Percentiles rank a stretch among this genome's conserved stretches.
Conservation (phyloP, 345 rosid species). For the Syzygium aqueum region DNA sequence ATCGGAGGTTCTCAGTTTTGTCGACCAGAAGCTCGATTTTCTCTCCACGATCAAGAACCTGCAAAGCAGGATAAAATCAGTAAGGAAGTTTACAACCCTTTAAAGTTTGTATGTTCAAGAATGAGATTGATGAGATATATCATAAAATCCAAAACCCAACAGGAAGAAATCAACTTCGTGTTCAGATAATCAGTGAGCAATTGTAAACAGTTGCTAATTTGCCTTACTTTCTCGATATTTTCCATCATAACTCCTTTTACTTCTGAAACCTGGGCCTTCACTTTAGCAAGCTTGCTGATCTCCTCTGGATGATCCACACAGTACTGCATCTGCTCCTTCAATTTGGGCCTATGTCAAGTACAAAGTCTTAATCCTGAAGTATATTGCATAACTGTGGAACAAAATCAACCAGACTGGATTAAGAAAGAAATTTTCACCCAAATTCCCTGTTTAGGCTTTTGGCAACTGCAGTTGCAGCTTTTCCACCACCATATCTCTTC, state of each 20-base stretch:
- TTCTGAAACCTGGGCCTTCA: constrained; percentile 52
- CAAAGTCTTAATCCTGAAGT: not conserved
- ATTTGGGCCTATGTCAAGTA: constrained; percentile 23
- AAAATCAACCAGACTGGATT: not conserved
- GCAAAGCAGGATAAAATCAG: not conserved
- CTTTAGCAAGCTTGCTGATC: constrained; percentile 44
- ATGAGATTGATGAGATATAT: not conserved
- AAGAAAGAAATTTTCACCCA: constrained; percentile 12
- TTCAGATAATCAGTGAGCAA: not conserved
- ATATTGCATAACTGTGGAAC: not conserved
- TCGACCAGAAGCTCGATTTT: constrained; percentile 75
- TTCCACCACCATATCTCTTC: constrained; percentile 41
- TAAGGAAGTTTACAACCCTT: not conserved
- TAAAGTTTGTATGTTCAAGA: not conserved
- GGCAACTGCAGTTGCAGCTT: constrained; percentile 40
- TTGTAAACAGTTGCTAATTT: not conserved
- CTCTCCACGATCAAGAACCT: constrained; percentile 83
- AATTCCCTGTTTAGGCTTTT: constrained; percentile 42
- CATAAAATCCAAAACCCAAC: not conserved
- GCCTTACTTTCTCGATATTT: constrained; percentile 41
- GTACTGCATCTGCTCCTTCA: constrained; percentile 64
- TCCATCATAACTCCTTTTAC: constrained; percentile 57
- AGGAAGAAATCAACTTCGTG: not conserved
- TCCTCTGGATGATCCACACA: constrained; percentile 60
- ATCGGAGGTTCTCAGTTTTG: constrained; percentile 70